These are phyloP conservation scores for Dalechampia spathulata DNA, from an alignment of 441 rosid species.

Conservation along the genomic window DNA sequence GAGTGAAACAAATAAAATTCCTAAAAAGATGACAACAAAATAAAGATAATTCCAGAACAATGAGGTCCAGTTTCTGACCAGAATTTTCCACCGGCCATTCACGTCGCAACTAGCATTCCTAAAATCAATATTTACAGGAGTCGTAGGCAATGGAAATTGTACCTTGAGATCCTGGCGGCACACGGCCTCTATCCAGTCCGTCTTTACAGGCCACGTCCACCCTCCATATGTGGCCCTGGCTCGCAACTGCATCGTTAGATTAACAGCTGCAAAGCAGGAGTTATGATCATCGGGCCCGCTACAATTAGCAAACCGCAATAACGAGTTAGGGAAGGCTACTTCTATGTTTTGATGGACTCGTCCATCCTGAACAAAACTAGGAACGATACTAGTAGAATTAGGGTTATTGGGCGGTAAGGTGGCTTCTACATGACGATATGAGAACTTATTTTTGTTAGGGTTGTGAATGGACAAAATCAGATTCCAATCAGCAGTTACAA, in stretches of 20 bases:
- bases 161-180: not conserved
- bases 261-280: not conserved
- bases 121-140: not conserved
- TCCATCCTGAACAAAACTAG: slow-evolving; percentile 5
- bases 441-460: not conserved
- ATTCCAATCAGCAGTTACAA: not conserved
- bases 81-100: slow-evolving; percentile 4
- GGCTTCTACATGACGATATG: not conserved
- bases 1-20: slow-evolving; percentile 9
- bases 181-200: not conserved
- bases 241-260: not conserved
- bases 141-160: not conserved
- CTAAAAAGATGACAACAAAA: slow-evolving; percentile 1
- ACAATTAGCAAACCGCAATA: not conserved
- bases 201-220: slow-evolving; percentile 16
- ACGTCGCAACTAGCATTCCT: not conserved
- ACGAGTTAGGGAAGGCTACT: not conserved
- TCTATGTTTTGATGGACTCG: not conserved
- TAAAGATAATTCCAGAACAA: slow-evolving; percentile 13
- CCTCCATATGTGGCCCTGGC: slow-evolving; percentile 10
- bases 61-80: not conserved
- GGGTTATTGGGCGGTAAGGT: not conserved
- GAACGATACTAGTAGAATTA: not conserved
- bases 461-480: not conserved
- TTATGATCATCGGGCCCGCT: not conserved